Conservation (phyloP, 1,284 basidiomycete genomes). For the Apiotrichum akiyoshidainum region DNA sequence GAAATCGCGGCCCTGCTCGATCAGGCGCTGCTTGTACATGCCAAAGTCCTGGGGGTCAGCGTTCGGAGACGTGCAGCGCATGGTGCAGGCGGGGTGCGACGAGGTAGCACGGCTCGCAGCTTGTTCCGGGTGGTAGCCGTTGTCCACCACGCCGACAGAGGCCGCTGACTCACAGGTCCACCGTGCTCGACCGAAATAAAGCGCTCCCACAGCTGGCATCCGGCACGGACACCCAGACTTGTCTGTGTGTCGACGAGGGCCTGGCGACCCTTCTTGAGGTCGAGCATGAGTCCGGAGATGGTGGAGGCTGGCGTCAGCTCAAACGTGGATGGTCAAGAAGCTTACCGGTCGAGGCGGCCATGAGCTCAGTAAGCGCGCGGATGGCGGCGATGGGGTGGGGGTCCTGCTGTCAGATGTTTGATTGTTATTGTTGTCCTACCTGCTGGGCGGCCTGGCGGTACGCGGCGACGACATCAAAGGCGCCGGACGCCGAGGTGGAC, state of each 20-base stretch:
- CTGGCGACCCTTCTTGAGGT: constrained; percentile 40
- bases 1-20: constrained; percentile 47
- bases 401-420: constrained; percentile 18
- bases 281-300: constrained; percentile 43
- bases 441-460: constrained; percentile 47
- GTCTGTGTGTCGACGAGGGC: constrained; percentile 44
- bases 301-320: constrained; percentile 39
- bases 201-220: constrained; percentile 50
- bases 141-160: too few relatives aligned
- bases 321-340: neutral
- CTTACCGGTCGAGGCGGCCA: constrained; percentile 49
- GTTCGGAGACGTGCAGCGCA: too few relatives aligned
- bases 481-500: neutral
- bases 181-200: constrained; percentile 43
- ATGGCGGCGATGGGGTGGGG: constrained; percentile 53
- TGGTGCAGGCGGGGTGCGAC: neutral
- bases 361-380: constrained; percentile 48
- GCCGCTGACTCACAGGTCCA: constrained; percentile 30
- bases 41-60: constrained; percentile 39
- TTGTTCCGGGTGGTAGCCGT: too few relatives aligned
- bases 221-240: constrained; percentile 47
- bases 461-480: constrained; percentile 46
- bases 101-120: neutral
- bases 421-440: constrained; percentile 24
- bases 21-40: constrained; percentile 42